Percentiles rank a stretch among this genome's conserved stretches.
Conservation (phyloP, 2,329 filamentous ascomycete species). For the Rasamsonia emersonii region DNA sequence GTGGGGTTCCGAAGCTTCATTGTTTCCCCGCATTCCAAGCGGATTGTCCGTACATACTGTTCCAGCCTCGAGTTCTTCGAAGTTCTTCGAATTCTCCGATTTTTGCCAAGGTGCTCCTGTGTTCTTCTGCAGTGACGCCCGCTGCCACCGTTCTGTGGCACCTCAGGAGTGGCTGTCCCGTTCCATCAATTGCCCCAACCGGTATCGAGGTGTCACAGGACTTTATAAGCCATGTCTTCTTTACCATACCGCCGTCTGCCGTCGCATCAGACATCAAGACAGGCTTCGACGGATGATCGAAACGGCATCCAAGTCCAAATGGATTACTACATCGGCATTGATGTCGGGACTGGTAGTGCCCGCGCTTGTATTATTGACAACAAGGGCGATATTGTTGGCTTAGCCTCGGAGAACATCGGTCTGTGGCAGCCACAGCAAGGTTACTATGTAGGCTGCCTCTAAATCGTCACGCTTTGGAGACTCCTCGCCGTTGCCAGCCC, state of each 20-base stretch:
- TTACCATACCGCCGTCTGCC: constrained; percentile 25
- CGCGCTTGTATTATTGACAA: constrained; percentile 92
- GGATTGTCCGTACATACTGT: too few relatives aligned
- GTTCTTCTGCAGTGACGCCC: too few relatives aligned
- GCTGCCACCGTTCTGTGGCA: too few relatives aligned
- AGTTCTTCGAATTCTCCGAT: too few relatives aligned
- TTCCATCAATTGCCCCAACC: too few relatives aligned
- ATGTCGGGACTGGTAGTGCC: constrained; percentile 92
- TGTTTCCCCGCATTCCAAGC: too few relatives aligned
- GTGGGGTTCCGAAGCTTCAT: too few relatives aligned
- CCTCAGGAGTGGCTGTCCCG: too few relatives aligned
- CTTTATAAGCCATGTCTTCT: constrained; percentile 26
- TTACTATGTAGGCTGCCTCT: constrained; percentile 56
- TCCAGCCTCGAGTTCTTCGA: too few relatives aligned
- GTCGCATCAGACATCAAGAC: constrained; percentile 25
- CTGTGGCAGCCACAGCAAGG: constrained; percentile 70
- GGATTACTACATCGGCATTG: constrained; percentile 71
- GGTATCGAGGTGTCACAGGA: too few relatives aligned
- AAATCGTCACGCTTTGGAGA: background rate
- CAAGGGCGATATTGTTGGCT: constrained; percentile 70
- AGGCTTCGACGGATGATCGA: constrained; percentile 38
- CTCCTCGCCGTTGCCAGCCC: too few relatives aligned
- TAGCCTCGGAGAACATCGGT: constrained; percentile 68
- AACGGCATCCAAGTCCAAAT: constrained; percentile 50
- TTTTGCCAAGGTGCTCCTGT: too few relatives aligned